Evolutionary conservation across 2,329 filamentous ascomycete species (phyloP).

Genomic region (Sporothrix mexicana): DNA sequence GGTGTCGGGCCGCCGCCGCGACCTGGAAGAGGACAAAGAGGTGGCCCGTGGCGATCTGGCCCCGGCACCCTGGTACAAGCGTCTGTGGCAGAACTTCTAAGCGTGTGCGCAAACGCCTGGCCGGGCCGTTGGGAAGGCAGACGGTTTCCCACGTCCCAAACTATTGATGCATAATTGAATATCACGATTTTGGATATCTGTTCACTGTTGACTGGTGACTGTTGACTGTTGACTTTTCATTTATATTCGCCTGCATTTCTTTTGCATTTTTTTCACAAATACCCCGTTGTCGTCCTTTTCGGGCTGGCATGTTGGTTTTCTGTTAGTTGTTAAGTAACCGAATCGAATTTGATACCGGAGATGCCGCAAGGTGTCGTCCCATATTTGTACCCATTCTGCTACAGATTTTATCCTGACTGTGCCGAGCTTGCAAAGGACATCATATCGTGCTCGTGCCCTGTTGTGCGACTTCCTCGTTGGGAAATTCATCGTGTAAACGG

Average conservation of each 20-base stretch:
- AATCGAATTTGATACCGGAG: not conserved
- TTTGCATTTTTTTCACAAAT: slow-evolving; percentile 4
- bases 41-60: slow-evolving; percentile 41
- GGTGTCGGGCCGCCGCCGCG: slow-evolving; percentile 59
- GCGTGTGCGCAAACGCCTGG: not conserved
- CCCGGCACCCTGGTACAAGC: slow-evolving; percentile 51
- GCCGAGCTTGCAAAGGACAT: not conserved
- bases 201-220: not conserved
- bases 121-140: not conserved
- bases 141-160: not conserved
- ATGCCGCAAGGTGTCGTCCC: not conserved
- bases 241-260: not conserved
- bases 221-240: not conserved
- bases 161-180: not conserved
- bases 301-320: slow-evolving; percentile 15
- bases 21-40: slow-evolving; percentile 56
- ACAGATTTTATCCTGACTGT: not conserved
- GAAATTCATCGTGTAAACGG: not conserved
- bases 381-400: not conserved
- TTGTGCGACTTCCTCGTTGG: slow-evolving; percentile 14
- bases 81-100: slow-evolving; percentile 51
- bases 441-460: not conserved
- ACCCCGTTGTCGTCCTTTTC: slow-evolving; percentile 9
- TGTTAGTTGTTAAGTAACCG: not conserved
- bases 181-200: not conserved